Evolutionary conservation across 495 filamentous ascomycete species (phyloP).

Genomic region (Penicillium angulare): DNA sequence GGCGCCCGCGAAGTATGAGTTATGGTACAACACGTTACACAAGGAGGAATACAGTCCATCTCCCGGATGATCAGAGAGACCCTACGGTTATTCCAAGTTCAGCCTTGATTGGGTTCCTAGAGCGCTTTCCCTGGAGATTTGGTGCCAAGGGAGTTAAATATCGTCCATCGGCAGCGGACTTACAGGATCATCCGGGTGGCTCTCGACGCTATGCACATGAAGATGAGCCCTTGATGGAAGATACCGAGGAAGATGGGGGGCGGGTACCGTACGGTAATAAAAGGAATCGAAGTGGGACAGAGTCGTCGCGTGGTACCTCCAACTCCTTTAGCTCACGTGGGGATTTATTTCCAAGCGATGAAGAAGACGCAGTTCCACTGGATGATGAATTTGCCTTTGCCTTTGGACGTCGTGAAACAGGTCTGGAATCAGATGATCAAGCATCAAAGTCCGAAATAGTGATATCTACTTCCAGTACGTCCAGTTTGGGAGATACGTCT

Average conservation of each 20-base stretch:
- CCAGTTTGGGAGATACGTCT: conserved; percentile 53
- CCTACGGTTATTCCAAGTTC: conserved; percentile 90
- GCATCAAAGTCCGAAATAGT: conserved; percentile 68
- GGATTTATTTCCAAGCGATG: conserved; percentile 91
- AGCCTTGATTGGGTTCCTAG: conserved; percentile 80
- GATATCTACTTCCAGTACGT: conserved; percentile 53
- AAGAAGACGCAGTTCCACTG: conserved; percentile 86
- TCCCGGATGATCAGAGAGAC: conserved; percentile 62
- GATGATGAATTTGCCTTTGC: conserved; percentile 90
- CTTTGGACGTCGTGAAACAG: conserved; percentile 65
- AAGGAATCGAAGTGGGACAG: conserved; percentile 75
- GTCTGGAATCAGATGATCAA: conserved; percentile 62
- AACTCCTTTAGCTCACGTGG: conserved; percentile 88
- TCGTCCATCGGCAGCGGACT: conserved; percentile 84
- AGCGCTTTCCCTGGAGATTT: conserved; percentile 79
- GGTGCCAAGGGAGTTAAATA: conserved; percentile 79
- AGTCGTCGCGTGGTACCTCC: conserved; percentile 74
- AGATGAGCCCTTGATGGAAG: neutral
- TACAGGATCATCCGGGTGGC: conserved; percentile 80
- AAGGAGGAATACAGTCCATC: conserved; percentile 62
- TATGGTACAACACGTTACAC: conserved; percentile 72
- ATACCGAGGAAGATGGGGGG: neutral
- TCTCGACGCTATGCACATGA: conserved; percentile 34
- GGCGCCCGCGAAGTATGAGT: conserved; percentile 78
- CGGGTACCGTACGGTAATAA: conserved; percentile 37